These are phyloP conservation scores for Phyllosticta capitalensis DNA, from an alignment of 2,329 filamentous ascomycete genomes.

Conservation along the genomic window DNA sequence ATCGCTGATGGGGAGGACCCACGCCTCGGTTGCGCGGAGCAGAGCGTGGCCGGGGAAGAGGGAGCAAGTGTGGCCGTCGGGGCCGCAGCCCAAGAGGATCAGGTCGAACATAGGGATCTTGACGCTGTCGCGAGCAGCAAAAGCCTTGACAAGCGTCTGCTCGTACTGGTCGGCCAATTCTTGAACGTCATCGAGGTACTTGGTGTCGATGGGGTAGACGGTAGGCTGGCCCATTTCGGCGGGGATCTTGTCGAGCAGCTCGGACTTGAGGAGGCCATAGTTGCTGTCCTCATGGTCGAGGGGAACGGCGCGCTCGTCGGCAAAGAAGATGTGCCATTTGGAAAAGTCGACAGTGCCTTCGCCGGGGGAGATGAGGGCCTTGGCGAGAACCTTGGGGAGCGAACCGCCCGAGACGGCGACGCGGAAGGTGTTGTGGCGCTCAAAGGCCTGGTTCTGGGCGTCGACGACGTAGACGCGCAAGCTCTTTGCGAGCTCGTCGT, in stretches of 20 bases:
- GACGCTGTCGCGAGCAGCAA: conserved; percentile 87
- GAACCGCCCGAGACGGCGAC: conserved; percentile 90
- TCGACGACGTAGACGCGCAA: conserved; percentile 77
- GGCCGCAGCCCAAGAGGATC: conserved; percentile 83
- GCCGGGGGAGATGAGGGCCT: conserved; percentile 60
- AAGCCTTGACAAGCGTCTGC: conserved; percentile 71
- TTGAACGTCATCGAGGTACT: conserved; percentile 65
- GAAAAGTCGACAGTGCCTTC: conserved; percentile 56
- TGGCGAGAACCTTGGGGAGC: conserved; percentile 76
- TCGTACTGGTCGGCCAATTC: conserved; percentile 93
- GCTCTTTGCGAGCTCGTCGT: conserved; percentile 60
- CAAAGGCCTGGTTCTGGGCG: conserved; percentile 68
- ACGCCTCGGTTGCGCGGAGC: conserved; percentile 76
- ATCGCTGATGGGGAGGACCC: conserved; percentile 86
- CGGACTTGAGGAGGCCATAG: conserved; percentile 76
- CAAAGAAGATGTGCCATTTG: conserved; percentile 98
- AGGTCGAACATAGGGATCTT: conserved; percentile 93
- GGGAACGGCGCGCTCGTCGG: conserved; percentile 90
- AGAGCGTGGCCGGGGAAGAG: conserved; percentile 86
- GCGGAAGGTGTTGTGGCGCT: conserved; percentile 78
- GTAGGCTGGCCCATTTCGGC: conserved; percentile 53
- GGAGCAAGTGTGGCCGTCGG: conserved; percentile 95
- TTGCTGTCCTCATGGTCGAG: conserved; percentile 91
- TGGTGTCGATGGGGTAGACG: conserved; percentile 69
- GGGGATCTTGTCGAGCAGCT: conserved; percentile 82